These are phyloP conservation scores for Rhizopus stolonifer DNA, from an alignment of 371 early-diverging fungal species.

Conservation along the genomic window DNA sequence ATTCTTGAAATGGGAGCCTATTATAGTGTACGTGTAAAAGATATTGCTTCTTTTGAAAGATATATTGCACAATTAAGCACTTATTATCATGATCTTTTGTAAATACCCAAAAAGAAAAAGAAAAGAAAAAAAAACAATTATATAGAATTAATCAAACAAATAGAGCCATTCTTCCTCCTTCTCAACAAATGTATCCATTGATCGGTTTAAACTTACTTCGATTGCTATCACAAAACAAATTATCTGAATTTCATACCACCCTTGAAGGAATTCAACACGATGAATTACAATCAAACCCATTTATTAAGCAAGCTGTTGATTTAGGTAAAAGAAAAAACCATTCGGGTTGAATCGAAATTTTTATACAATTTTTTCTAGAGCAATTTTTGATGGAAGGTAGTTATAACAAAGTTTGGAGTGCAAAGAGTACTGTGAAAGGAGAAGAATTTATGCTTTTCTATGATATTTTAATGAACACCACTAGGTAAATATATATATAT, in stretches of 20 bases:
- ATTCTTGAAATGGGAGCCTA: conserved; percentile 91
- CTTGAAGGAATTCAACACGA: conserved; percentile 88
- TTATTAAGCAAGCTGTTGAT: conserved; percentile 88
- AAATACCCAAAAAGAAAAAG: conserved; percentile 8
- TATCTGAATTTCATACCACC: conserved; percentile 94
- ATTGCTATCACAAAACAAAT: conserved; percentile 88
- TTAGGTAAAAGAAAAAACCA: conserved; percentile 43
- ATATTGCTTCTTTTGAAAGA: conserved; percentile 90
- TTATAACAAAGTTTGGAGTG: conserved; percentile 94
- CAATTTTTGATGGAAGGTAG: conserved; percentile 96
- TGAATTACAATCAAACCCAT: conserved; percentile 74
- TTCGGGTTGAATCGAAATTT: conserved; percentile 28
- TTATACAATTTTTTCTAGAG: conserved; percentile 36
- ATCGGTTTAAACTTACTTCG: conserved; percentile 90
- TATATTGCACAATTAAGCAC: conserved; percentile 91
- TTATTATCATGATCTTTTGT: conserved; percentile 86
- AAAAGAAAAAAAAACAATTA: neutral
- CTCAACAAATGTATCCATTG: conserved; percentile 82
- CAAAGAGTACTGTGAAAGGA: conserved; percentile 82
- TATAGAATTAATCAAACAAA: too few relatives aligned
- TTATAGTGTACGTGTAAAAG: conserved; percentile 79
- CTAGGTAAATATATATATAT: conserved; percentile 66
- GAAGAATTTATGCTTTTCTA: conserved; percentile 91
- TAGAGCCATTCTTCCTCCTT: conserved; percentile 68
- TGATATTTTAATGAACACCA: conserved; percentile 89